These are phyloP conservation scores for Ceratobasidium sp. DNA, from an alignment of 1,284 basidiomycete genomes.

Conservation along the genomic window DNA sequence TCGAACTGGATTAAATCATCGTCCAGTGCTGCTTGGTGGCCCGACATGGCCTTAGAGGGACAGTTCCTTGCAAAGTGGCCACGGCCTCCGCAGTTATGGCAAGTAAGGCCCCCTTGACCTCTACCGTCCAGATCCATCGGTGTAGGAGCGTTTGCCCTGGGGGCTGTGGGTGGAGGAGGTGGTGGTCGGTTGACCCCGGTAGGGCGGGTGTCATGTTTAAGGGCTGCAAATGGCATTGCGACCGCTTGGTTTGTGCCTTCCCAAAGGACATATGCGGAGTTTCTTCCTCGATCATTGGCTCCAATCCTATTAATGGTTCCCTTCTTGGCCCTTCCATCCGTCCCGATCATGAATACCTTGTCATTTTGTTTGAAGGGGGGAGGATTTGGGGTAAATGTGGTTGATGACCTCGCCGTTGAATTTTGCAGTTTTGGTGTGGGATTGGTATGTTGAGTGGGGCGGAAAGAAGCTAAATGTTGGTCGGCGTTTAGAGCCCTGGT, in stretches of 20 bases:
- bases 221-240: neutral
- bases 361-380: neutral
- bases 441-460: no score
- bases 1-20: neutral
- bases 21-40: neutral
- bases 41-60: neutral
- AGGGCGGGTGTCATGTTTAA: neutral
- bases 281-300: neutral
- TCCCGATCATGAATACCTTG: neutral
- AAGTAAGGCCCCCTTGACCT: neutral
- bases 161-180: no score
- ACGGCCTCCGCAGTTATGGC: neutral
- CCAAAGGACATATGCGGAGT: neutral
- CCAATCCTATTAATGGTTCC: neutral
- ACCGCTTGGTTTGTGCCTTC: neutral
- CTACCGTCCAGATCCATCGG: slow-evolving; percentile 3
- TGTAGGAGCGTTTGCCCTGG: neutral
- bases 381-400: no score
- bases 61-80: neutral
- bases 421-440: no score
- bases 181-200: neutral
- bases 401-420: no score
- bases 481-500: neutral
- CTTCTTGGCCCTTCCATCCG: slow-evolving; percentile 5
- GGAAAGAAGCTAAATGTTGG: neutral